Evolutionary conservation across 768 basidiomycete species (phyloP).

Genomic region (Hericium rajendrae): DNA sequence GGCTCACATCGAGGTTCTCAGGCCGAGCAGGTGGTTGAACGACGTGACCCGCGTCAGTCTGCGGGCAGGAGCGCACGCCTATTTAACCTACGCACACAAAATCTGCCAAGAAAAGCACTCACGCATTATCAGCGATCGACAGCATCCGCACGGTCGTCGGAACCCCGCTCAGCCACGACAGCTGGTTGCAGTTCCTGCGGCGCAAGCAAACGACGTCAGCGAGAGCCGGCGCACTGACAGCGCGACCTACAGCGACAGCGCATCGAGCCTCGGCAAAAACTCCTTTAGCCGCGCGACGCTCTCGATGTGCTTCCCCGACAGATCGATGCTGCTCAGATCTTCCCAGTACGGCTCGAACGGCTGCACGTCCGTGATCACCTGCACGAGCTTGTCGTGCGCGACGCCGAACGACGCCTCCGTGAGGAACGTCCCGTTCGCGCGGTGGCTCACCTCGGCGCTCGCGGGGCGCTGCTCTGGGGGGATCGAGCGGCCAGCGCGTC

Average conservation of each 20-base stretch:
- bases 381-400: conserved; percentile 83
- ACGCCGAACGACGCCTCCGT: conserved; percentile 97
- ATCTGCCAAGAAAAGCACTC: conserved; percentile 18
- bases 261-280: conserved; percentile 76
- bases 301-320: conserved; percentile 63
- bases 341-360: conserved; percentile 97
- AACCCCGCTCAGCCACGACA: conserved; percentile 75
- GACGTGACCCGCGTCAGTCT: conserved; percentile 84
- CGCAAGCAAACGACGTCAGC: not conserved
- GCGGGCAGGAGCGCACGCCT: conserved; percentile 6
- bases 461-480: conserved; percentile 6
- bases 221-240: not conserved
- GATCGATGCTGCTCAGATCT: conserved; percentile 58
- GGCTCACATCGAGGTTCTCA: conserved; percentile 85
- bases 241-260: conserved; percentile 60
- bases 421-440: conserved; percentile 56
- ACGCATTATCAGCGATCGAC: conserved; percentile 72
- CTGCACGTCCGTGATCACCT: conserved; percentile 89
- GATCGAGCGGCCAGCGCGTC: conserved; percentile 26
- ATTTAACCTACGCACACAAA: not conserved
- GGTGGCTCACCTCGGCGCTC: conserved; percentile 1
- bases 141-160: conserved; percentile 65
- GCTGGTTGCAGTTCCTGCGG: conserved; percentile 58
- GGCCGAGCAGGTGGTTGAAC: conserved; percentile 74
- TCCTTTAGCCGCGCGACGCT: conserved; percentile 83